Percentiles rank a stretch among this genome's conserved stretches.
Conservation (phyloP, 2,329 filamentous ascomycete species). For the Cladosporium sp. region DNA sequence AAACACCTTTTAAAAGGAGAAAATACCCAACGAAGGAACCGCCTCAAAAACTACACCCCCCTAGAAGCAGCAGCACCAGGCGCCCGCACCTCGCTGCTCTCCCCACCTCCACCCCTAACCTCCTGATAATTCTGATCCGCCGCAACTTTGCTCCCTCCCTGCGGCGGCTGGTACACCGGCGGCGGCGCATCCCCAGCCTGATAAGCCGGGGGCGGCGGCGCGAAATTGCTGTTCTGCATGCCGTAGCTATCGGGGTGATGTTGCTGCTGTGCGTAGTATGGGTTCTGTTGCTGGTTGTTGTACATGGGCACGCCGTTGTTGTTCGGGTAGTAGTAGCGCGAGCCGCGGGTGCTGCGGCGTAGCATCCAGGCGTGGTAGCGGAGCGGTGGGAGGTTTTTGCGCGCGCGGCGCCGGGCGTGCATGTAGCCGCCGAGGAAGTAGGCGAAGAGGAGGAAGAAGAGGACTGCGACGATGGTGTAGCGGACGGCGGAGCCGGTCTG, state of each 20-base stretch:
- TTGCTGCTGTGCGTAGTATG: constrained; percentile 25
- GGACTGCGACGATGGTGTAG: constrained; percentile 67
- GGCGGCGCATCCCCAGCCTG: constrained; percentile 35
- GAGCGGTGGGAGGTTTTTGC: constrained; percentile 65
- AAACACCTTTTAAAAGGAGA: neutral
- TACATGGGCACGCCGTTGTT: constrained; percentile 25
- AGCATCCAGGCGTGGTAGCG: constrained; percentile 64
- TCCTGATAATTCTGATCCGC: constrained; percentile 37
- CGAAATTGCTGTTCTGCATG: constrained; percentile 30
- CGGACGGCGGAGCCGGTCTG: constrained; percentile 68
- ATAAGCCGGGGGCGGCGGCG: constrained; percentile 40
- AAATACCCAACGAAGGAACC: neutral
- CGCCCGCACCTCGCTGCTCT: constrained; percentile 26
- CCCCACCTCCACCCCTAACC: constrained; percentile 23
- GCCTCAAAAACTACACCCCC: constrained; percentile 6
- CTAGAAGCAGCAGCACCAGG: constrained; percentile 20
- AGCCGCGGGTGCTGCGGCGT: constrained; percentile 19
- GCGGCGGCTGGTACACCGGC: constrained; percentile 40
- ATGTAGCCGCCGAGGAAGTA: constrained; percentile 70
- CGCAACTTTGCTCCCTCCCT: constrained; percentile 38
- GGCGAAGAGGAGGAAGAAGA: constrained; percentile 60
- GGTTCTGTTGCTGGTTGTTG: constrained; percentile 17
- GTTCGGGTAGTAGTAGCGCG: constrained; percentile 21
- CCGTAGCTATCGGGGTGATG: constrained; percentile 26
- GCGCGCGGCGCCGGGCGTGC: constrained; percentile 68